Base-by-base conservation (phyloP, 2,329 filamentous ascomycete species). In the Biscogniauxia marginata region DNA sequence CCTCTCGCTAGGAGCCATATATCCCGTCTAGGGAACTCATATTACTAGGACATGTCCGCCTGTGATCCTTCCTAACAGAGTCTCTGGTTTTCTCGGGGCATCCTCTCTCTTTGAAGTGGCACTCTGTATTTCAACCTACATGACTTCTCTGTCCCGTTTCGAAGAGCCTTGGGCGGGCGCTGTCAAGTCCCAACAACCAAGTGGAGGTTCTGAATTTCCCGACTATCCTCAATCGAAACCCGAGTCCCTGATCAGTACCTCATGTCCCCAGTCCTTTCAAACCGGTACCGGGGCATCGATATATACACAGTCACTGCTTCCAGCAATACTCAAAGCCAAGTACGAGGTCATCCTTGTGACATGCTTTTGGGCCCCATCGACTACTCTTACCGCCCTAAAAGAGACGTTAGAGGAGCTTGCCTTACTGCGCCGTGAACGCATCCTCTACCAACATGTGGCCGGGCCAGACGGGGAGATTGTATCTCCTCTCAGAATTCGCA, bases 341-440 rank as follows among this genome's bases (percentile, higher is more conserved):
- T 73, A 79, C 49, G 89, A 91, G 65, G 75, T 93, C 23, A 83
- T 92, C 56, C 79, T 95, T 45, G 88, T 92, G 6, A 93, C 90
- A 7, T 93, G 90, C 71, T 95, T 93, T 73, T 93, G 90, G 89
- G 86, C 90, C 0, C 75, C 77, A 0, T 93, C 89, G 0, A 72
- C 79, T 1, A 87, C 85, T 0, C 76, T 87, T 18, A 74, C 80
- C 3, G 79, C 79, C 0, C 74, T 95, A 11, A 78, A 76, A 43
- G 74, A 81, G 3, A 76, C 84, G 0, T 78, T 95, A 0, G 71
- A 78, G 13, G 75, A 76, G 51, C 78, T 95, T 7, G 89, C 88
- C 1, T 65, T 70, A 2, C 59, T 70, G 11, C 73, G 74, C 1
- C 64, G 65, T 74, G 78, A 65, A 73, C 73, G 43, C 22, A 75